Base-by-base conservation (phyloP, 768 basidiomycete species). In the Tylopilus plumbeoviolaceoides region DNA sequence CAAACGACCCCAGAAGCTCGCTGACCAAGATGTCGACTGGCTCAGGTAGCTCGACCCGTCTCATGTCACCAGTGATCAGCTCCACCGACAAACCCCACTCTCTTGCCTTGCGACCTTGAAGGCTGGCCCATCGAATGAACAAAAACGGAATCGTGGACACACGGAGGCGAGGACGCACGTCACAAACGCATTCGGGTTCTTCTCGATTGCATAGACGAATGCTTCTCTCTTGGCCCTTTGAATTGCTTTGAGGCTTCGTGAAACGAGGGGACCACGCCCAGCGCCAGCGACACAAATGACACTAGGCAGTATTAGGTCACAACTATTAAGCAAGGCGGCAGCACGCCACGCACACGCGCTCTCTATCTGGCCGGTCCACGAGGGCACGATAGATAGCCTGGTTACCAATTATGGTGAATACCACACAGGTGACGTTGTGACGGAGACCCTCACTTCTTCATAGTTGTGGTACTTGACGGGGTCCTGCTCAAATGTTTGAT, bases 401-500 rank as follows among this genome's bases (percentile, higher is more conserved):
- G 28, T 47, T 54, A 44, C 50, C 55, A 47, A 44, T 38, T 42
- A 9, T 50, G 42, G 55, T 55, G 45, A 50, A 55, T 51, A 44
- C 44, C 35, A 50, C 50, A 36, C 43, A 48, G 54, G 44, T 25
- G 47, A 36, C 43, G 51, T 48, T 47, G 56, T 55, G 47, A 54
- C 33, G 28, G 42, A 5, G 23, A 47, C 39, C 47, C 45, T 71
- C 44, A 87, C 91, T 78, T 95, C 90, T 73, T 99, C 97, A 67
- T 99, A 99, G 62, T 91, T 86, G 51, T 79, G 71, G 67, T 99
- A 99, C 70, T 99, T 99, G 55, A 98, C 85, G 4, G 97, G 95
- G 73, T 98, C 97, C 67, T 93, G 84, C 65, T 99, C 97, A 63
- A 99, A 99, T 3, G 91, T 93, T 66, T 98, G 93, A 70, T 99